phyloP scores from a whole-genome alignment of 768 basidiomycete genomes.

The Hygrocybe coccinea region DNA sequence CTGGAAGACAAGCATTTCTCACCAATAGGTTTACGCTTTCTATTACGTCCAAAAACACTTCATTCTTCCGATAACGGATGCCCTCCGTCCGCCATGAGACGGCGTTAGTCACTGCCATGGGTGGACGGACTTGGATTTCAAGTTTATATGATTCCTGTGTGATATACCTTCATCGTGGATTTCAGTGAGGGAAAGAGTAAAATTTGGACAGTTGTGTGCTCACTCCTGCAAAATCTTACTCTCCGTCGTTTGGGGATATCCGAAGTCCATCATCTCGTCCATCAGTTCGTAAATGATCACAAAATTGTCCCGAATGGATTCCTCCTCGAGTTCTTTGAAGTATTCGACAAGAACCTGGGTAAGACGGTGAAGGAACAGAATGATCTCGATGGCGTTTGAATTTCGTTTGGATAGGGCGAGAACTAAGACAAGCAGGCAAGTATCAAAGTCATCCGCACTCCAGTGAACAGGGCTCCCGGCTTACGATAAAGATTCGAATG shows the following conservation, averaged over 20 bases:
- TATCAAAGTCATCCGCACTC: too few relatives aligned
- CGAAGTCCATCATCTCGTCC: slow-evolving; percentile 99
- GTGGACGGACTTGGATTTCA: slow-evolving; percentile 86
- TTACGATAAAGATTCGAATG: slow-evolving; percentile 95
- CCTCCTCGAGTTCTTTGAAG: slow-evolving; percentile 99
- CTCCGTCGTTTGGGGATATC: slow-evolving; percentile 97
- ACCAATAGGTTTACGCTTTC: slow-evolving; percentile 96
- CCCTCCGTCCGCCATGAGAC: slow-evolving; percentile 99
- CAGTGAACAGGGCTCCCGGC: too few relatives aligned
- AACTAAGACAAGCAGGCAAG: slow-evolving; percentile 45
- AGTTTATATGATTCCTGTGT: slow-evolving; percentile 98
- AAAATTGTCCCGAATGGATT: slow-evolving; percentile 98
- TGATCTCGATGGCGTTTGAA: slow-evolving; percentile 91
- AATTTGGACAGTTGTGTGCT: slow-evolving; percentile 23
- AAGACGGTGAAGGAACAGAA: slow-evolving; percentile 92
- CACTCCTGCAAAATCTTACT: slow-evolving; percentile 98
- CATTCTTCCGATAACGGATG: slow-evolving; percentile 96
- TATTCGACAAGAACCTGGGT: slow-evolving; percentile 93
- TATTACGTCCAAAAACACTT: slow-evolving; percentile 97
- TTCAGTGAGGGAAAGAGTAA: neutral
- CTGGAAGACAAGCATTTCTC: slow-evolving; percentile 25
- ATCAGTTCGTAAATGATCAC: slow-evolving; percentile 98
- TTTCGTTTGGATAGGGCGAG: slow-evolving; percentile 95
- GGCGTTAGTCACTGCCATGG: slow-evolving; percentile 96
- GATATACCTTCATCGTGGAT: slow-evolving; percentile 63